Evolutionary conservation across 75 land plant genomes (phyloP), one percentile per base, ranked within the genome.

Genomic region (Ceratopteris richardii): DNA sequence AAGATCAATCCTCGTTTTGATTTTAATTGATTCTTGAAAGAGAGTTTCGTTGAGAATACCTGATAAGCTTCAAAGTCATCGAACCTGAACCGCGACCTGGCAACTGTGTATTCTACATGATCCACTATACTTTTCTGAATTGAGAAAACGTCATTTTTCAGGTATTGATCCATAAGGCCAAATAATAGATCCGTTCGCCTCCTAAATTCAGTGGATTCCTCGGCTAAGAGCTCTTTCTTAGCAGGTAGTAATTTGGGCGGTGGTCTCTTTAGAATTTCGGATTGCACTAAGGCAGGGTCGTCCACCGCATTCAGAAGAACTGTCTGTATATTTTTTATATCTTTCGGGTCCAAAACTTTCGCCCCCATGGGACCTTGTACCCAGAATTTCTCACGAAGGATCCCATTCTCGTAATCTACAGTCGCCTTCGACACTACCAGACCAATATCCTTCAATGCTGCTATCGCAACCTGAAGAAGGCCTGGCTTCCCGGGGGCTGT

Each of bases 11-110:
- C n/a, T n/a, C n/a, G n/a, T n/a, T n/a, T n/a, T n/a, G n/a, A n/a
- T n/a, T n/a, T n/a, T n/a, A n/a, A n/a, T n/a, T n/a, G n/a, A n/a
- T n/a, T n/a, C n/a, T 33, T 33, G 37, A 33, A 33, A 33, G 9
- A 33, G 37, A 33, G 37, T 33, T 33, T 4, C 3, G 37, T n/a
- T n/a, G 6, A 55, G 43, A 57, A 46, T 29, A 82, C 89, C 89
- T 79, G 82, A 62, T 82, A 85, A 37, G 89, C 89, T 61, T 85
- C 86, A 62, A 82, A 85, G 72, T 85, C 89, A 36, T 76, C 75
- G 52, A 85, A 85, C 60, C 66, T 61, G 59, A 85, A 82, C 24
- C 86, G 61, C 21, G 83, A 82, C 46, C 83, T 57, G 0, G 86
- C 86, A 51, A 86, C 65, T 3, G 90, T 86, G 52, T 82, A 86